Base-by-base conservation (phyloP, 2,329 filamentous ascomycete species). In the Sporothrix pseudoabietina region DNA sequence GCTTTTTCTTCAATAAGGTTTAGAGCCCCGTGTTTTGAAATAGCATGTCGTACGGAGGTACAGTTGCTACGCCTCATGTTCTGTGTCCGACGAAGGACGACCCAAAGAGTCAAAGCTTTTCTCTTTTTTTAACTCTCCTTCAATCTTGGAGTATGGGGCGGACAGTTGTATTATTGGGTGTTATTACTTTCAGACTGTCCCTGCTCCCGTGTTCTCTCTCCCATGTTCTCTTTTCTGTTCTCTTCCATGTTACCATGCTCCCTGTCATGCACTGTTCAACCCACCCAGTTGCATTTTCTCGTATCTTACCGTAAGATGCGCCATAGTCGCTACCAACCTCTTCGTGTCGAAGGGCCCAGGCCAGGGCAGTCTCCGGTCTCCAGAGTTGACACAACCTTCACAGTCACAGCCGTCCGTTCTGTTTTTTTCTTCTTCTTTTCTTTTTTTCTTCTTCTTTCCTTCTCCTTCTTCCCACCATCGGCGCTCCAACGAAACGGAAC, bases 401-500 rank as follows among this genome's bases (percentile, higher is more conserved):
- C n/a, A 22, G 52, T 55, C 26, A 52, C 16, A 57, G 9, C 9
- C 12, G 30, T 61, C 12, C 16, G 57, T 39, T 9, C 57, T 39
- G 57, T 35, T 26, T 26, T 26, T 26, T 26, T 26, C 2, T 2
- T 26, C 26, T 26, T 26, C 2, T 26, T 26, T 26, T 26, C 26
- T 26, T 26, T 26, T 2, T 26, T 26, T 26, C 26, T 26, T 26
- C 26, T 26, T 26, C 26, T 26, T 26, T 26, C 2, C 26, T 26
- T 26, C 26, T 26, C 26, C 26, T 26, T 26, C 22, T 65, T 44
- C 9, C 59, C 39, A 7, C n/a, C 19, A 47, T 65, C 35, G 30
- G 61, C 61, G 44, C 61, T 30, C 39, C 61, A 66, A 66, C 65
- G 65, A 68, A 68, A 68, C 65, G 65, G 65, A 68, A 68, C 44